A percentile compares a stretch with the other conserved stretches of the same genome.
phyloP scores from a whole-genome alignment of 179 eudicot genomes.

The Pouteria campechiana region DNA sequence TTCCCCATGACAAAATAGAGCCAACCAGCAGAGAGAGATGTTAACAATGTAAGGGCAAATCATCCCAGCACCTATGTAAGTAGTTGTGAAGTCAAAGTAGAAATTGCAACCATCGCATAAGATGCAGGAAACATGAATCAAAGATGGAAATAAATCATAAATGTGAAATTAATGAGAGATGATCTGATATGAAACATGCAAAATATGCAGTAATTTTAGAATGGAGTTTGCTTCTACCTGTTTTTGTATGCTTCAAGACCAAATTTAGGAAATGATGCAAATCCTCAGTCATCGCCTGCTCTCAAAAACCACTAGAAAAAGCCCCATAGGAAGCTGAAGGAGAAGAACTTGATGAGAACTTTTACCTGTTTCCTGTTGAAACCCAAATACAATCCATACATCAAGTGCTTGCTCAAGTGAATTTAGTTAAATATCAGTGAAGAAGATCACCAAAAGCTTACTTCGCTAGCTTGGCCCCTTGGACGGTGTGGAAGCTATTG shows the following conservation, averaged over 20 bases:
- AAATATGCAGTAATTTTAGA: neutral
- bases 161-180: neutral
- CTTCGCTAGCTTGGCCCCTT: slow-evolving; percentile 63
- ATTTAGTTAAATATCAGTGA: too few relatives aligned
- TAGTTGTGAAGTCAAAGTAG: slow-evolving; percentile 69
- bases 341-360: slow-evolving; percentile 57
- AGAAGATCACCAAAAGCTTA: too few relatives aligned
- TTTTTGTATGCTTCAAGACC: slow-evolving; percentile 55
- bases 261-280: slow-evolving; percentile 47
- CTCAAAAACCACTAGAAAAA: slow-evolving; percentile 90
- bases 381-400: too few relatives aligned
- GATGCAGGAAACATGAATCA: neutral
- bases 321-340: slow-evolving; percentile 81
- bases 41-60: slow-evolving; percentile 65
- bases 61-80: slow-evolving; percentile 87
- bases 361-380: slow-evolving; percentile 80
- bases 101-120: slow-evolving; percentile 34
- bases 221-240: slow-evolving; percentile 4
- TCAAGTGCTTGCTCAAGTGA: too few relatives aligned
- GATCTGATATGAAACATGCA: neutral
- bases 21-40: slow-evolving; percentile 61
- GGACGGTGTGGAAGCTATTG: slow-evolving; percentile 65
- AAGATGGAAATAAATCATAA: neutral
- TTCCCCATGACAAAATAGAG: slow-evolving; percentile 68
- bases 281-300: slow-evolving; percentile 56